phyloP scores from a whole-genome alignment of 805 yeast species.

The Saturnispora kantuleensis region DNA sequence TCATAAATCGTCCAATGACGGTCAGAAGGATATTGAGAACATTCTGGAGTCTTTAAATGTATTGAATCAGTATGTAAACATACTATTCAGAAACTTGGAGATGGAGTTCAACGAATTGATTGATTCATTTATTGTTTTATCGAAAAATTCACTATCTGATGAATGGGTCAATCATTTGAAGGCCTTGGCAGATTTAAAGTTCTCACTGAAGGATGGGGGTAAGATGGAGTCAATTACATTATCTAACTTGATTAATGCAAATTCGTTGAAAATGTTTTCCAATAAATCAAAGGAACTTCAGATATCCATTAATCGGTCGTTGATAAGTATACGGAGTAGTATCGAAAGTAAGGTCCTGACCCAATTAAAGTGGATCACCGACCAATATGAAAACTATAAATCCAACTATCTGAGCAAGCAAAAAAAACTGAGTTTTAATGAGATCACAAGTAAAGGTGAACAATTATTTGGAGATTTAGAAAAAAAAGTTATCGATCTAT shows the following conservation, averaged over 20 bases:
- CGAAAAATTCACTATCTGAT: conserved; percentile 33
- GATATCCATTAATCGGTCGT: conserved; percentile 14
- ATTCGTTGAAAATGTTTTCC: conserved; percentile 26
- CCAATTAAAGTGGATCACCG: conserved; percentile 30
- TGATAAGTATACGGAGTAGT: conserved; percentile 24
- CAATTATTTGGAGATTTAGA: conserved; percentile 18
- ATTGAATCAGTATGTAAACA: conserved; percentile 41
- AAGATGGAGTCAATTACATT: conserved; percentile 19
- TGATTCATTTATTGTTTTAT: conserved; percentile 27
- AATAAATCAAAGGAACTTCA: conserved; percentile 19
- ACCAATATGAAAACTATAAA: conserved; percentile 33
- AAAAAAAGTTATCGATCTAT: conserved; percentile 15
- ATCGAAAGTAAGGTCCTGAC: conserved; percentile 30
- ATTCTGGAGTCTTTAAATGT: conserved; percentile 42
- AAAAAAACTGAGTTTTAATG: conserved; percentile 9
- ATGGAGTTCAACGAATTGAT: conserved; percentile 30
- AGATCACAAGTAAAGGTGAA: conserved; percentile 16
- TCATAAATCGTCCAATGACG: conserved; percentile 13
- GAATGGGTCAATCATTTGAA: conserved; percentile 31
- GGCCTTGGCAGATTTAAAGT: conserved; percentile 19
- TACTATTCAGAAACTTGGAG: conserved; percentile 34
- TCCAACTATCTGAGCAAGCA: conserved; percentile 25
- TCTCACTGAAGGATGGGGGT: conserved; percentile 17
- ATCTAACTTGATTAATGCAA: conserved; percentile 26
- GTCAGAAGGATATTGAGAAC: conserved; percentile 28